Conservation (phyloP, 2,329 filamentous ascomycete species). For the Colletotrichum costaricense region DNA sequence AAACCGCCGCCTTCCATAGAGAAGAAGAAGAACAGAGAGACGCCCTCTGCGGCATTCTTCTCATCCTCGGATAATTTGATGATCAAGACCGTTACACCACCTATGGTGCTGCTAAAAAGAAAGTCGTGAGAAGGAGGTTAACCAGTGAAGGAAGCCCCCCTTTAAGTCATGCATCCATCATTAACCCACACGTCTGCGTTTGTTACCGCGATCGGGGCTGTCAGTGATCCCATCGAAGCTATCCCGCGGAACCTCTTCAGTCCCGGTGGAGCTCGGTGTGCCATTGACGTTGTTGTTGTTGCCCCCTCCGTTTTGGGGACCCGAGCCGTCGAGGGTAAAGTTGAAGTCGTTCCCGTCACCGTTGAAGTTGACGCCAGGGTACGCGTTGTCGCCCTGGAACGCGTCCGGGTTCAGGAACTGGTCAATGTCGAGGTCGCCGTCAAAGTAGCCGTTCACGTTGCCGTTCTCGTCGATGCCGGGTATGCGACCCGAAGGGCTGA, state of each 20-base stretch:
- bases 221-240: conserved; percentile 48
- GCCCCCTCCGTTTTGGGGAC: conserved; percentile 40
- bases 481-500: conserved; percentile 83
- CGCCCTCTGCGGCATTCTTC: too few relatives aligned
- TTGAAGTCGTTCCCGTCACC: conserved; percentile 62
- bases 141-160: neutral
- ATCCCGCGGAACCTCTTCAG: conserved; percentile 61
- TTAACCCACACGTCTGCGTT: conserved; percentile 50
- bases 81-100: neutral
- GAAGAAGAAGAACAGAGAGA: neutral
- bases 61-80: conserved; percentile 14
- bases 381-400: conserved; percentile 54
- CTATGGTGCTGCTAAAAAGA: neutral
- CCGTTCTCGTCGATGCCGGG: conserved; percentile 70
- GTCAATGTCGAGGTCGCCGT: conserved; percentile 59
- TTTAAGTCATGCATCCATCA: neutral
- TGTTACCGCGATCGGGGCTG: conserved; percentile 44
- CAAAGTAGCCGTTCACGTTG: conserved; percentile 46
- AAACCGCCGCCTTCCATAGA: neutral
- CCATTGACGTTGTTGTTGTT: conserved; percentile 41
- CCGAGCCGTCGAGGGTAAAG: conserved; percentile 57
- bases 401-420: conserved; percentile 58
- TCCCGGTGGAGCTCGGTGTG: conserved; percentile 59
- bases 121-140: neutral
- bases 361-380: conserved; percentile 53